A percentile compares a stretch with the other conserved stretches of the same genome.
Conservation (phyloP, 345 rosid species). For the Rhodamnia argentea region DNA sequence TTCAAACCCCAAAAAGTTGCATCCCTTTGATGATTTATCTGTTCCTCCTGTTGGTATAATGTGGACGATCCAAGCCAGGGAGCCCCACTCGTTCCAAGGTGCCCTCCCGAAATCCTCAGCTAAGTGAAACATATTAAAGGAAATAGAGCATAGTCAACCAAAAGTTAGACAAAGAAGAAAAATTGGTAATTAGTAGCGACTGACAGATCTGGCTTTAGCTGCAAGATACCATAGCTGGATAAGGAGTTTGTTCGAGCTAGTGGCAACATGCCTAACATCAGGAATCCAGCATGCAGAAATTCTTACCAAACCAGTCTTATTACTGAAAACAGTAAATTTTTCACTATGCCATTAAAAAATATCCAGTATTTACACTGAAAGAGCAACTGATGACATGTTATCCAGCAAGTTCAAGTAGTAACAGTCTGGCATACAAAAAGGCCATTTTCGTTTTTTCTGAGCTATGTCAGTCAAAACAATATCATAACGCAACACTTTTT, state of each 20-base stretch:
- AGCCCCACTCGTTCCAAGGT: neutral
- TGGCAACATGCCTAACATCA: neutral
- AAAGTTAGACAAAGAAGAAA: neutral
- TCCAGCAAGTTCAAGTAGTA: neutral
- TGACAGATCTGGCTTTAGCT: neutral
- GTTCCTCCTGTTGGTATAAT: neutral
- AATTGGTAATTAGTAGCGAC: neutral
- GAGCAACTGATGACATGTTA: neutral
- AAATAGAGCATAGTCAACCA: neutral
- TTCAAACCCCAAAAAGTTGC: neutral
- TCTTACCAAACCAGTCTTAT: neutral
- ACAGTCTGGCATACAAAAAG: neutral
- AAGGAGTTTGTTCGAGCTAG: neutral
- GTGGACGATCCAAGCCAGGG: neutral
- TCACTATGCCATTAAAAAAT: neutral
- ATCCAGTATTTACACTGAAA: neutral
- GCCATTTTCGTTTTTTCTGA: neutral
- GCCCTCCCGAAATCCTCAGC: neutral
- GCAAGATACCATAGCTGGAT: neutral
- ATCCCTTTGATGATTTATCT: neutral
- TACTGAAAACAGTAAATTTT: neutral
- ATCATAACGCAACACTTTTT: neutral
- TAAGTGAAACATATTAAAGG: neutral
- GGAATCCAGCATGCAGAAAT: neutral
- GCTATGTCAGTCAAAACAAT: neutral